Evolutionary conservation across 257 asterid genomes (phyloP), one percentile per base, ranked within the genome.

Genomic region (Nicotiana otophora): DNA sequence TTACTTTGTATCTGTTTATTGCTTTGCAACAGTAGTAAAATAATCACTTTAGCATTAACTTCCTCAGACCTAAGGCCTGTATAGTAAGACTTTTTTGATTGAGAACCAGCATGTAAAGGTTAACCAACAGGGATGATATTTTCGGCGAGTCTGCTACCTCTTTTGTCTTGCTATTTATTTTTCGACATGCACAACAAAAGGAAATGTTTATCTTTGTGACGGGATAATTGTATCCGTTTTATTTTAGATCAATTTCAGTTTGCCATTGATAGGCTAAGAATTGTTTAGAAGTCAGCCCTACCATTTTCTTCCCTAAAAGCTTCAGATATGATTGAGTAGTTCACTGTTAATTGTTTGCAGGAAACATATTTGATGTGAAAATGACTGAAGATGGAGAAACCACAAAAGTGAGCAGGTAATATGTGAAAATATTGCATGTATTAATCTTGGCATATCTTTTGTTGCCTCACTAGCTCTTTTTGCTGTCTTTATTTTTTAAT

Each of bases 281-380:
- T 42, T 26, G 11, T 28, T 70, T 39, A 36, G 57, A 69, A 39
- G 0, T 39, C 57, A n/a, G 33, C 42, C 57, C n/a, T n/a, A 42
- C 17, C 26, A 39, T 69, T 69, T 20, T 11, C 70, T 14, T 12
- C 19, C 36, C 10, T 42, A 39, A 42, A n/a, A 70, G 78, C 58
- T 20, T 31, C 14, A 9, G 26, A 16, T n/a, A 42, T 20, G 78
- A 20, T 42, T 70, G 58, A 20, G 3, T 31, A 31, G 6, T 20
- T 39, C 23, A 15, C 68, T 58, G 60, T 26, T 83, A 42, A 63
- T 53, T 86, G 75, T 78, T 42, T 84, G 81, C 91, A 92, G 94
- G 96, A 84, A 92, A 94, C 65, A 91, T 92, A 81, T 92, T 88
- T 65, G 98, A 94, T 23, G 96, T 90, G 81, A 94, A 89, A 89